phyloP scores from a whole-genome alignment of 257 asterid species.

The Linderniella brevidens region DNA sequence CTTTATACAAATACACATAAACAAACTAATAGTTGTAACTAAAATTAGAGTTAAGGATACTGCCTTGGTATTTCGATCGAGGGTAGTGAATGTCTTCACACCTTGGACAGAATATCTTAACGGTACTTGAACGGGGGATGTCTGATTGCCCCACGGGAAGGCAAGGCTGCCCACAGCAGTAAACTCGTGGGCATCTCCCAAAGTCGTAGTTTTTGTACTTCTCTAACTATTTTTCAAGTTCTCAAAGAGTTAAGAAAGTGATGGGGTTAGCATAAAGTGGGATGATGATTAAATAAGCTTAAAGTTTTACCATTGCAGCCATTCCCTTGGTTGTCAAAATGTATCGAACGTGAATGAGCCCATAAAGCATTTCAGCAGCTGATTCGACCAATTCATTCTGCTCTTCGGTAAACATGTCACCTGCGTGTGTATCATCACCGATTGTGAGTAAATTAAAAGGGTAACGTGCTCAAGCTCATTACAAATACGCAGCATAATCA shows the following conservation, averaged over 20 bases:
- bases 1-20: no score
- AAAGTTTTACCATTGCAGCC: conserved; percentile 74
- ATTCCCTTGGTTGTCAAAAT: conserved; percentile 88
- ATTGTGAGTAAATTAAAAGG: no score
- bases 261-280: conserved; percentile 22
- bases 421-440: no score
- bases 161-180: conserved; percentile 80
- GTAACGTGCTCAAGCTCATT: no score
- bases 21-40: no score
- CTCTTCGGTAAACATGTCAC: conserved; percentile 61
- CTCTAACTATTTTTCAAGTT: conserved; percentile 43
- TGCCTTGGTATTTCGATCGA: conserved; percentile 90
- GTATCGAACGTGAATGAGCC: conserved; percentile 77
- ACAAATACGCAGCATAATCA: no score
- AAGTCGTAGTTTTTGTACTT: conserved; percentile 80
- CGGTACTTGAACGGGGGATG: conserved; percentile 79
- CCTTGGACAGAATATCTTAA: conserved; percentile 71
- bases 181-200: conserved; percentile 82
- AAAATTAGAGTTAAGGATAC: conserved; percentile 40
- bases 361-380: conserved; percentile 95
- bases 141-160: conserved; percentile 91
- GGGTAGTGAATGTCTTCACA: conserved; percentile 84
- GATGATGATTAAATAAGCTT: no score
- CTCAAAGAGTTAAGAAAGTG: background rate
- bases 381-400: conserved; percentile 92